Evolutionary conservation across 768 basidiomycete species (phyloP), one percentile per base, ranked within the genome.

Genomic region (Russula dissimulans): DNA sequence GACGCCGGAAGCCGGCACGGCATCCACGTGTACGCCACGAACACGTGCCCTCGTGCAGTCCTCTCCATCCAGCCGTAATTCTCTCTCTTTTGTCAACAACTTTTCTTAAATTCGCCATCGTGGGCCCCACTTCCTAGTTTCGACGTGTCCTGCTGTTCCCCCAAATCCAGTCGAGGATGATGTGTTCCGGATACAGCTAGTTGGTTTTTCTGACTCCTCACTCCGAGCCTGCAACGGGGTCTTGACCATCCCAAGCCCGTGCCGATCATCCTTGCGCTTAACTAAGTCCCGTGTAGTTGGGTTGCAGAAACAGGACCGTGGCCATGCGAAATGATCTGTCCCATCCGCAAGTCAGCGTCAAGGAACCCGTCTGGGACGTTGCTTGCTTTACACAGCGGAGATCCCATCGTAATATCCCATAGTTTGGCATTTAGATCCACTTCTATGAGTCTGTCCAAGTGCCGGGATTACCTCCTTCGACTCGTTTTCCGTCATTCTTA

Each of bases 341-440:
- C 49, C 22, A 26, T 15, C 29, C 54, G 26, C 53, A 42, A 54
- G 44, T 14, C 58, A 54, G 34, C 58, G 22, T 32, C 54, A 46
- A 56, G 62, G 54, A 63, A 63, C 59, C 59, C 59, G 55, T 55
- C 50, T 26, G 38, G 51, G n/a, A 49, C 42, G 44, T 36, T 48
- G 53, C 59, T 47, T 36, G 7, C 1, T 41, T 41, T 39, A 56
- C 52, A 55, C 55, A 39, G 45, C 62, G 54, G 54, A 62, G 59
- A 62, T 64, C 62, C 29, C 45, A 62, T 61, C 54, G 50, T 64
- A 64, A 64, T 53, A 9, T 61, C 55, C 60, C 32, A 52, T 2
- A 38, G 50, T 52, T 61, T 56, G 54, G 62, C n/a, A 38, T 31
- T 22, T 14, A 48, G 55, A 61, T 62, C 60, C 17, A 46, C 39